phyloP scores from a whole-genome alignment of 139 green algal genomes.

The Volvox reticuliferus region DNA sequence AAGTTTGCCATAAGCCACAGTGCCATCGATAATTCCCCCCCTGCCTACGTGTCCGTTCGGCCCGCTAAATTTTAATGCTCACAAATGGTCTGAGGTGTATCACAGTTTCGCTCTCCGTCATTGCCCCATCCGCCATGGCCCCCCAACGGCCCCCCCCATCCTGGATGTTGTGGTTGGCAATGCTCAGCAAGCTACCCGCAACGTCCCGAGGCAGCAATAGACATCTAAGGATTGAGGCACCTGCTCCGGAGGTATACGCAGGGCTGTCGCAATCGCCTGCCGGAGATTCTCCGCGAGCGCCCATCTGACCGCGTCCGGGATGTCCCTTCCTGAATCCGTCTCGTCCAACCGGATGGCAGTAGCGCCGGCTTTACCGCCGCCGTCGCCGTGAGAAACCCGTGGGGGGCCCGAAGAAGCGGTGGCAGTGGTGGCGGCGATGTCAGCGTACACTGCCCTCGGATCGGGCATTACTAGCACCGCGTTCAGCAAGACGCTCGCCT shows the following conservation, averaged over 20 bases:
- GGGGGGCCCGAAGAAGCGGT: too few relatives aligned
- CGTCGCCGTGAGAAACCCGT: not conserved
- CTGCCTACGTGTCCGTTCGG: not conserved
- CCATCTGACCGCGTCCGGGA: not conserved
- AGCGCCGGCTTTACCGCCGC: too few relatives aligned
- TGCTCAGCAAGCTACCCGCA: not conserved
- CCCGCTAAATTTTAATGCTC: too few relatives aligned
- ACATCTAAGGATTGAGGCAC: not conserved
- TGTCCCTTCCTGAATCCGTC: not conserved
- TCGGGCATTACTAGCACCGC: not conserved
- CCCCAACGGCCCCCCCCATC: too few relatives aligned
- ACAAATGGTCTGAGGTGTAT: too few relatives aligned
- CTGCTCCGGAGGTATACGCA: not conserved
- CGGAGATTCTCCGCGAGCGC: not conserved
- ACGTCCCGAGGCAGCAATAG: not conserved
- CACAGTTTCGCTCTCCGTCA: too few relatives aligned
- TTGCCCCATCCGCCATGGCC: too few relatives aligned
- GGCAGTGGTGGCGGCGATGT: not conserved
- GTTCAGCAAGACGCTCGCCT: not conserved
- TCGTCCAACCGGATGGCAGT: not conserved
- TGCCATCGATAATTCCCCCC: not conserved
- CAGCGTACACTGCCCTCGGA: not conserved
- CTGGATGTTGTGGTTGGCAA: not conserved
- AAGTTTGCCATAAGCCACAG: not conserved
- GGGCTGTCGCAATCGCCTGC: not conserved